phyloP scores from a whole-genome alignment of 129 eudicot genomes.

The Tanacetum coccineum region DNA sequence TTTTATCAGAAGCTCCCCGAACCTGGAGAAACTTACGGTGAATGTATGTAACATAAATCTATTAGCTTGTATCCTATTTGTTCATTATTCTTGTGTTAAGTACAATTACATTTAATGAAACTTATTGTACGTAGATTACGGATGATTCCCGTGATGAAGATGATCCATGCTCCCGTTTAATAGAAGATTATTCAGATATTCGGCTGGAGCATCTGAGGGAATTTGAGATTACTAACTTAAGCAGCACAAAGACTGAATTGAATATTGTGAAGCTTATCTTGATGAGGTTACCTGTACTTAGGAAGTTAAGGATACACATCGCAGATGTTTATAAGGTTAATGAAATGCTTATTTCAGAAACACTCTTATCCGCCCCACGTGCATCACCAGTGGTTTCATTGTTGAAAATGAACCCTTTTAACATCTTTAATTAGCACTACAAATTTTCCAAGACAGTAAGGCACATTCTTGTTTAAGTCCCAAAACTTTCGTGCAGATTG shows the following conservation, averaged over 20 bases:
- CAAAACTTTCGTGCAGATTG: too few species aligned
- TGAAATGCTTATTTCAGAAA: too few species aligned
- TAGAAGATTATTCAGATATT: not conserved
- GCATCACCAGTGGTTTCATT: too few species aligned
- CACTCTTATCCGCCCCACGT: too few species aligned
- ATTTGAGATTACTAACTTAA: not conserved
- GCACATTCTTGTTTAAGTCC: too few species aligned
- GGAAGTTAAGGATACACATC: too few species aligned
- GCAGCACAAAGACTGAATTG: not conserved
- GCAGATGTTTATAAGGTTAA: too few species aligned
- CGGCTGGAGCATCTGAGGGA: slow-evolving; percentile 1
- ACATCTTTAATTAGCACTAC: too few species aligned
- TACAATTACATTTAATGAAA: not conserved
- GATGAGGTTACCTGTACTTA: slow-evolving; percentile 1
- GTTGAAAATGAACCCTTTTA: too few species aligned
- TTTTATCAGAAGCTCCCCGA: not conserved
- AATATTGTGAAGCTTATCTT: not conserved
- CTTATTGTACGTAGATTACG: not conserved
- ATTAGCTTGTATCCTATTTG: not conserved
- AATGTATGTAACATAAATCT: not conserved
- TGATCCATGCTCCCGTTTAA: not conserved
- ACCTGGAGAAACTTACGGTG: not conserved
- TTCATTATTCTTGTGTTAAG: not conserved
- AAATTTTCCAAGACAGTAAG: too few species aligned
- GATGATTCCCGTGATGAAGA: not conserved